These are phyloP conservation scores for Litsea cubeba DNA, from an alignment of 164 flowering plant species.

Conservation along the genomic window DNA sequence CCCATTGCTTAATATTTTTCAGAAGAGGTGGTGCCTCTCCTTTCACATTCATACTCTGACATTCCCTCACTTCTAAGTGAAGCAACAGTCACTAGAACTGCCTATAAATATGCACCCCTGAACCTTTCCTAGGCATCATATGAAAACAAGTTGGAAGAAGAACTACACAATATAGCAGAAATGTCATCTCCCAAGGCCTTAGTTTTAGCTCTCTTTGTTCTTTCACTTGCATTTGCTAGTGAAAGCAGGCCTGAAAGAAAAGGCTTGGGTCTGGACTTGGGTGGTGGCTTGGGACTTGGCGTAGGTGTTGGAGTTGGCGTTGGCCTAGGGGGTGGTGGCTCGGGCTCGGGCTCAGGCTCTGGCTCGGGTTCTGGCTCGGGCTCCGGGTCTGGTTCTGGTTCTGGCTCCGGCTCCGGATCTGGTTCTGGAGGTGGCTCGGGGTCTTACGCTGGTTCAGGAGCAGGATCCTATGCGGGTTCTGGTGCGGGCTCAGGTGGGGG, in stretches of 20 bases:
- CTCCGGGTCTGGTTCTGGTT: conserved; percentile 17
- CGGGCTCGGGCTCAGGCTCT: conserved; percentile 13
- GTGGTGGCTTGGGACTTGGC: conserved; percentile 13
- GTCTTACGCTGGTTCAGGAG: conserved; percentile 9
- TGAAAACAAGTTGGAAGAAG: not conserved
- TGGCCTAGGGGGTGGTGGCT: conserved; percentile 17
- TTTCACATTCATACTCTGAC: not conserved
- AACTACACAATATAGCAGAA: not conserved
- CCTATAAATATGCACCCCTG: not conserved
- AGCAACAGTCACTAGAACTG: conserved; percentile 1
- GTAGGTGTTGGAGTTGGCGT: conserved; percentile 17
- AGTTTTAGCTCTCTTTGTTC: not conserved
- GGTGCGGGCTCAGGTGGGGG: conserved; percentile 8
- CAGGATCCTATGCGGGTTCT: conserved; percentile 6
- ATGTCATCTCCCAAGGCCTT: conserved; percentile 9
- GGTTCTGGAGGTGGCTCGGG: conserved; percentile 22
- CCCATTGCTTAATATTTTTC: not conserved
- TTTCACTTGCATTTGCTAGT: conserved; percentile 9
- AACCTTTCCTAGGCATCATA: not conserved
- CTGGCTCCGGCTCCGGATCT: conserved; percentile 15
- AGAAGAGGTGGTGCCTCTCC: not conserved
- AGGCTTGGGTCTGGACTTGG: conserved; percentile 15
- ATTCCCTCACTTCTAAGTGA: not conserved
- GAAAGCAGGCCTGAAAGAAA: conserved; percentile 24
- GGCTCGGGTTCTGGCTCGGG: conserved; percentile 19